Base-by-base conservation (phyloP, 1,139 yeast species). In the Meyerozyma sp. region DNA sequence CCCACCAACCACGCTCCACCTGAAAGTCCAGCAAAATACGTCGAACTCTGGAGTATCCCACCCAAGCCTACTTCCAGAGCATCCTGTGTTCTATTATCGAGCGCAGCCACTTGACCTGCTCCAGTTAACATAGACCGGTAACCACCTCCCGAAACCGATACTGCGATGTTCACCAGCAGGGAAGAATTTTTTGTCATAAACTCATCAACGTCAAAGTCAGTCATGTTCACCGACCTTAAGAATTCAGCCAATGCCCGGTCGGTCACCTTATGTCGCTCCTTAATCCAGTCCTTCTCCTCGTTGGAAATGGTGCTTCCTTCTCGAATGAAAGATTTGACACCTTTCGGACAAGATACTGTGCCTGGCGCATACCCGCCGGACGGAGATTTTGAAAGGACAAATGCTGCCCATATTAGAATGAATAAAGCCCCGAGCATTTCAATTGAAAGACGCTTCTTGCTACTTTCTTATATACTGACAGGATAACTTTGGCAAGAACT, bases 281-380 rank as follows among this genome's bases (percentile, higher is more conserved):
- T 25, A 13, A 60, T 26, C 62, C 63, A 60, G 34, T 46, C 55
- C 3, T 45, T 28, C 34, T 60, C 64, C 9, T 47, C 43, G 25
- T 56, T 55, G 1, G 75, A 61, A 7, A 73, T 70, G 1, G 55
- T 51, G 40, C 64, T 53, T 46, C 68, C 73, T 2, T 59, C 55
- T 1, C 74, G 72, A 13, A 58, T 51, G 7, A 60, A 50, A 4
- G 54, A 44, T 7, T 48, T 47, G 37, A 13, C 26, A 10, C 57
- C 45, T 1, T 62, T 48, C 0, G 88, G 88, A 57, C 93, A 84
- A 5, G 71, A 61, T 5, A 79, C 81, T 14, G 58, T 57, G 1
- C 77, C 82, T 5, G 94, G 93, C 0, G 86, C 86, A 55, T 84
- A 85, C 1, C 79, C 70, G 41, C 79, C 76, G 0, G 82, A 70